Conservation (phyloP, 257 asterid genomes). For the Primulina tabacum region DNA sequence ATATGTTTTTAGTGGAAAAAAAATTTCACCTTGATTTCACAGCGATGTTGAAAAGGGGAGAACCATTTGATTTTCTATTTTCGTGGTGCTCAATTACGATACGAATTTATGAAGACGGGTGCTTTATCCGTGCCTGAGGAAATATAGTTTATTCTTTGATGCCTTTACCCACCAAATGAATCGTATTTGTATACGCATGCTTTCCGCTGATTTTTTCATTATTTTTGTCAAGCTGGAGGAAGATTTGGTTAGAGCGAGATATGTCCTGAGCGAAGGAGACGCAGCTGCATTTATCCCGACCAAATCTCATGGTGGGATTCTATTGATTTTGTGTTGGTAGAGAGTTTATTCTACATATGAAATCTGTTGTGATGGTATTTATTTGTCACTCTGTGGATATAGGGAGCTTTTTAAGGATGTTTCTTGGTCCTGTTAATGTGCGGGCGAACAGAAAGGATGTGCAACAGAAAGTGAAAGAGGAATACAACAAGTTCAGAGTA, state of each 20-base stretch:
- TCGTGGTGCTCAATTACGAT: too few species aligned
- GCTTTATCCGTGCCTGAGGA: too few species aligned
- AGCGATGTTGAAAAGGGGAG: not conserved
- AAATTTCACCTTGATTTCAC: not conserved
- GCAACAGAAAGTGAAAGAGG: conserved; percentile 92
- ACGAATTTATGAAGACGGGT: not conserved
- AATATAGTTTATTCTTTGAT: not conserved
- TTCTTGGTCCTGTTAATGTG: conserved; percentile 93
- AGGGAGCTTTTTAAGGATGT: conserved; percentile 94
- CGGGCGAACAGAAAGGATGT: conserved; percentile 93
- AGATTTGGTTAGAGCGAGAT: conserved; percentile 67
- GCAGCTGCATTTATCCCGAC: conserved; percentile 88
- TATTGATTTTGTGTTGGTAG: conserved; percentile 6
- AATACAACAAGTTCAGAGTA: conserved; percentile 93
- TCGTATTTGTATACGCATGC: not conserved
- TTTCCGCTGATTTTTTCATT: conserved; percentile 1
- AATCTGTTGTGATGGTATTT: conserved; percentile 17
- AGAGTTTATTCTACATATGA: not conserved
- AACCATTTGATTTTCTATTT: too few species aligned
- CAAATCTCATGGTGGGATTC: conserved; percentile 77
- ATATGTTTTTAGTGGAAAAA: not conserved
- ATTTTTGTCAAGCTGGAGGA: conserved; percentile 56
- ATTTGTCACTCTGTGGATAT: conserved; percentile 24
- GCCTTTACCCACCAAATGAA: not conserved
- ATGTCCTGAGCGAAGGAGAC: conserved; percentile 86